Base-by-base conservation (phyloP, 768 basidiomycete genomes). In the Xanthoconium purpureum region DNA sequence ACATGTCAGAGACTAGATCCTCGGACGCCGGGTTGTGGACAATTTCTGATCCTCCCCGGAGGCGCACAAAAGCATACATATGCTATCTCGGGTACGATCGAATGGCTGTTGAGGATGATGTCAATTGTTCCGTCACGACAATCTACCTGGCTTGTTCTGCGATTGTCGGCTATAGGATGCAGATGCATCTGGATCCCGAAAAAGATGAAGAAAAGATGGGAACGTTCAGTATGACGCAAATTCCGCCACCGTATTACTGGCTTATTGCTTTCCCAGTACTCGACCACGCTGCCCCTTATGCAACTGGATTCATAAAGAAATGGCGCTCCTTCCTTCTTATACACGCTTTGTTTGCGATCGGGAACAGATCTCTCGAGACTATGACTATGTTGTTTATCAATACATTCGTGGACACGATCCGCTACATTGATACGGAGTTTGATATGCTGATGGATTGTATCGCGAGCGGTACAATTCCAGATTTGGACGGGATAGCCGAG, bases 341-440 rank as follows among this genome's bases (percentile, higher is more conserved):
- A 6, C 60, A 48, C 17, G 60, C 40, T 6, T 33, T 55, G 3
- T 60, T 55, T 17, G 50, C 50, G 3, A 9, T 61, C 9, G 35
- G 43, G 9, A 52, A 39, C 50, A 52, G 14, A 30, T 32, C 47
- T 33, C 24, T 62, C 24, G 52, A 58, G 36, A 30, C 35, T 4
- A 57, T 62, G 30, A 3, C 3, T 15, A 38, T 42, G 38, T 17
- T 24, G 9, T 63, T 63, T 50, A 38, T 59, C 43, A 52, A 29
- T 35, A 58, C 61, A 10, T 52, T 62, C 18, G 38, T 62, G 38
- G 60, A 57, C 28, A 42, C 58, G 52, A 58, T 62, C 11, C 42
- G 42, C 9, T 17, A 42, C 13, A n/a, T 62, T 20, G 61, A 62
- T 14, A 28, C 24, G 18, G 42, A 54, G 20, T 62, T 54, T n/a